A percentile compares a stretch with the other conserved stretches of the same genome.
phyloP scores from a whole-genome alignment of 1,284 basidiomycete genomes.

The Cryptococcus sp. region DNA sequence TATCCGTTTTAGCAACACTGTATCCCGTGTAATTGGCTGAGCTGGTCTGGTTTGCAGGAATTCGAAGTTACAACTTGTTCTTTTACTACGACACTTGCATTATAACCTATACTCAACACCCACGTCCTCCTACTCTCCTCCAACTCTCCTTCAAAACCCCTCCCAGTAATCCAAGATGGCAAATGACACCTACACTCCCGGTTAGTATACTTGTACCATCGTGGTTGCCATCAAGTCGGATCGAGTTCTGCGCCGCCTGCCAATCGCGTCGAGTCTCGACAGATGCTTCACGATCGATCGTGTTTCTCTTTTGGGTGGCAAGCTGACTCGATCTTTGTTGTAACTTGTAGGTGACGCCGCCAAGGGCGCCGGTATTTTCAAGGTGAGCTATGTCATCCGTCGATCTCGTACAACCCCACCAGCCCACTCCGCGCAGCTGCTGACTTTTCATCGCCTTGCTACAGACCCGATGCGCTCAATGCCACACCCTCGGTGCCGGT shows the following conservation, averaged over 20 bases:
- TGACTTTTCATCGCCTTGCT: slow-evolving; percentile 5
- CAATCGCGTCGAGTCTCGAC: slow-evolving; percentile 2
- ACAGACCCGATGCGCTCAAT: slow-evolving; percentile 91
- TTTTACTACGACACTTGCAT: slow-evolving; percentile 5
- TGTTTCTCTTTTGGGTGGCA: too few relatives aligned
- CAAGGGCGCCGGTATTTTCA: slow-evolving; percentile 91
- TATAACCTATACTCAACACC: neutral
- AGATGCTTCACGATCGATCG: neutral
- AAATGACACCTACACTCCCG: slow-evolving; percentile 25
- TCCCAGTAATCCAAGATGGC: slow-evolving; percentile 19
- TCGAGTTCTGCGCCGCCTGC: neutral
- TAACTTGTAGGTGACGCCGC: slow-evolving; percentile 69
- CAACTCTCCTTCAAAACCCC: neutral
- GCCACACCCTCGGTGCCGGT: slow-evolving; percentile 85
- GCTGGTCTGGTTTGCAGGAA: too few relatives aligned
- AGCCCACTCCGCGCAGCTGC: neutral
- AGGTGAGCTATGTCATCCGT: slow-evolving; percentile 48
- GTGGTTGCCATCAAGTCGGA: neutral
- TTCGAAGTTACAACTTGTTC: slow-evolving; percentile 1
- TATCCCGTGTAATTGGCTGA: too few relatives aligned
- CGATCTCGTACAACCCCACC: neutral
- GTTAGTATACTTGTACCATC: slow-evolving; percentile 15
- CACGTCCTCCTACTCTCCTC: slow-evolving; percentile 2
- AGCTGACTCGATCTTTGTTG: too few relatives aligned
- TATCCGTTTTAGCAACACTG: too few relatives aligned